Base-by-base conservation (phyloP, 2,329 filamentous ascomycete species). In the Fusarium coicis region DNA sequence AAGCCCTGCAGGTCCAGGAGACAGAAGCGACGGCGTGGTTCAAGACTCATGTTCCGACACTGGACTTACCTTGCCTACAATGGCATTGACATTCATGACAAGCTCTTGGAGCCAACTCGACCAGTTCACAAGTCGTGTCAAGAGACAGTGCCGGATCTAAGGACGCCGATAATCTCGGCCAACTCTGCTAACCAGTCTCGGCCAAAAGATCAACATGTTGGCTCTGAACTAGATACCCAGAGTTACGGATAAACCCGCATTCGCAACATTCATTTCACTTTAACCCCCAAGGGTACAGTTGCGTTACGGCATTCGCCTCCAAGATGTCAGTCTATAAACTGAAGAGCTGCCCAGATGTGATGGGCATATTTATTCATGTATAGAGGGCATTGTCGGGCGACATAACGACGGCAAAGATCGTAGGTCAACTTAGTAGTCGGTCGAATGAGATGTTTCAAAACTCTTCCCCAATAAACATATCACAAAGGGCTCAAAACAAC, bases 81-180 rank as follows among this genome's bases (percentile, higher is more conserved):
- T 30, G 36, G 30, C n/a, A 32, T 26, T 44, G 40, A 16, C 54
- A 21, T 53, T 43, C 61, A 52, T 44, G 46, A 40, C 62, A 64
- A 53, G 62, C 32, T 63, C 26, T 32, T 28, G 37, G 8, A 40
- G 46, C 36, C 34, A 32, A 39, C 42, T 23, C 56, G 19, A 34
- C 55, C 43, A 30, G 37, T 44, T 58, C 63, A 50, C 50, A 66
- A 50, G 61, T 66, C 61, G 66, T 59, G 50, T 28, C n/a, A 32
- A 28, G 47, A 37, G 18, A 18, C 37, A 50, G 34, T 66, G 30
- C 63, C 42, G 63, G 32, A 23, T 54, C 34, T 46, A 59, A 43
- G 26, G 46, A 40, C 37, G 39, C 44, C 63, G 39, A 66, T 40
- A 37, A 42, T 52, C 34, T 67, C 54, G 64, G 53, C 63, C 64